A percentile compares a stretch with the other conserved stretches of the same genome.
These are phyloP conservation scores for Penstemon davidsonii DNA, from an alignment of 257 asterid species.

Conservation along the genomic window DNA sequence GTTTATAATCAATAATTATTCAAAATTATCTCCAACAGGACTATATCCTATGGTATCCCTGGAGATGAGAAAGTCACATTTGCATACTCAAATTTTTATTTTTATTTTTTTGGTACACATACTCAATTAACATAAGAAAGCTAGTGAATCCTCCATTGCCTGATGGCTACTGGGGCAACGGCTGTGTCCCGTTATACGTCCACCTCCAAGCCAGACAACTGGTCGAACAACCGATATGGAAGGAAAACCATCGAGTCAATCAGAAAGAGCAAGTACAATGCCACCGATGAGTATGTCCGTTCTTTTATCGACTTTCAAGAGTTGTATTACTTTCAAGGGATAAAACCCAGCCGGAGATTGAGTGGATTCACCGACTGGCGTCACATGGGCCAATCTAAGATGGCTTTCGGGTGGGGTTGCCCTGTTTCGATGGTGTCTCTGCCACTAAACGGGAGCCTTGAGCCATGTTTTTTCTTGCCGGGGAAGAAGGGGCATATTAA, in stretches of 20 bases:
- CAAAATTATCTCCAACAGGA: conserved; percentile 36
- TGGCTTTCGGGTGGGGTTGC: conserved; percentile 88
- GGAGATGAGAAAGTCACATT: conserved; percentile 60
- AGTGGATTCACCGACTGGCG: conserved; percentile 94
- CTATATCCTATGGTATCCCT: conserved; percentile 36
- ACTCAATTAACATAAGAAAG: conserved; percentile 63
- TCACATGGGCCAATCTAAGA: conserved; percentile 79
- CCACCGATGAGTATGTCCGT: conserved; percentile 52
- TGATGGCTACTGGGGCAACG: conserved; percentile 81
- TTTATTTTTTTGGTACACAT: too few species aligned
- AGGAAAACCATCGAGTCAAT: conserved; percentile 56
- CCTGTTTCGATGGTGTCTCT: conserved; percentile 36
- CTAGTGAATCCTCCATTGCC: conserved; percentile 60
- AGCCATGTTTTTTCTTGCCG: too few species aligned
- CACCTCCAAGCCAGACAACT: conserved; percentile 56
- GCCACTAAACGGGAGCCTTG: too few species aligned
- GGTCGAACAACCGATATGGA: conserved; percentile 56
- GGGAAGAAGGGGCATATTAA: too few species aligned
- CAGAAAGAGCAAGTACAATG: conserved; percentile 67
- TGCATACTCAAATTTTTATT: conserved; percentile 64
- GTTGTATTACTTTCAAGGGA: conserved; percentile 56
- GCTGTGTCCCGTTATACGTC: conserved; percentile 81
- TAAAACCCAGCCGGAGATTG: conserved; percentile 58
- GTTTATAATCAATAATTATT: too few species aligned
- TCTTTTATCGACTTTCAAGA: conserved; percentile 76